A percentile compares a stretch with the other conserved stretches of the same genome.
Evolutionary conservation across 2,329 filamentous ascomycete genomes (phyloP).

Genomic region (Aureobasidium sp.): DNA sequence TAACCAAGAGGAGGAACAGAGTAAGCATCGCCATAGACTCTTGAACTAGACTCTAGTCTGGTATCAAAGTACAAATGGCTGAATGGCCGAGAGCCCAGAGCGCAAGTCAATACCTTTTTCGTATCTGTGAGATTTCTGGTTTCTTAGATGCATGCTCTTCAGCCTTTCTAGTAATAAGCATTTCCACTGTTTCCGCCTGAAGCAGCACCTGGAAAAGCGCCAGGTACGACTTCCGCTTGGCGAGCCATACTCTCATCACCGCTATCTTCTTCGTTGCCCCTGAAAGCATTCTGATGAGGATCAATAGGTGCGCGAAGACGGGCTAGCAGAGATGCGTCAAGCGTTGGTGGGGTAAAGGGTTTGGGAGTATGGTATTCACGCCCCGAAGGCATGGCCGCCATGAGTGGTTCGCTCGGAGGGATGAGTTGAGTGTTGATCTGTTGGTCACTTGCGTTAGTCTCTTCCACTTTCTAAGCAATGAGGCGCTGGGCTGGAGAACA

Average conservation of each 20-base stretch:
- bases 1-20: background rate
- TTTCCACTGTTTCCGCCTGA: background rate
- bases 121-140: background rate
- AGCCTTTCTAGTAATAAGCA: background rate
- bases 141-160: background rate
- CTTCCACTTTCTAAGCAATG: background rate
- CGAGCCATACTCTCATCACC: slow-evolving; percentile 32
- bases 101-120: background rate
- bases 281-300: slow-evolving; percentile 36
- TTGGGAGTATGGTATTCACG: slow-evolving; percentile 74
- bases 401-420: slow-evolving; percentile 62
- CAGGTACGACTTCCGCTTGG: slow-evolving; percentile 30
- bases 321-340: slow-evolving; percentile 58
- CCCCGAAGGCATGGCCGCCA: slow-evolving; percentile 77
- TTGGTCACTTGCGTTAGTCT: background rate
- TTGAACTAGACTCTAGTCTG: background rate
- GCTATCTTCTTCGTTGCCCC: slow-evolving; percentile 41
- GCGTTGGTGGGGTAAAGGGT: slow-evolving; percentile 56
- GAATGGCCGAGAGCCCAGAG: too few relatives aligned
- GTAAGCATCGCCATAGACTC: too few relatives aligned
- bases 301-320: slow-evolving; percentile 53
- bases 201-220: slow-evolving; percentile 46
- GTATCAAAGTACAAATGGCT: background rate
- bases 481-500: too few relatives aligned
- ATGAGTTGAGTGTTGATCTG: slow-evolving; percentile 75